phyloP scores from a whole-genome alignment of 164 flowering plant genomes.

The Saururus chinensis region DNA sequence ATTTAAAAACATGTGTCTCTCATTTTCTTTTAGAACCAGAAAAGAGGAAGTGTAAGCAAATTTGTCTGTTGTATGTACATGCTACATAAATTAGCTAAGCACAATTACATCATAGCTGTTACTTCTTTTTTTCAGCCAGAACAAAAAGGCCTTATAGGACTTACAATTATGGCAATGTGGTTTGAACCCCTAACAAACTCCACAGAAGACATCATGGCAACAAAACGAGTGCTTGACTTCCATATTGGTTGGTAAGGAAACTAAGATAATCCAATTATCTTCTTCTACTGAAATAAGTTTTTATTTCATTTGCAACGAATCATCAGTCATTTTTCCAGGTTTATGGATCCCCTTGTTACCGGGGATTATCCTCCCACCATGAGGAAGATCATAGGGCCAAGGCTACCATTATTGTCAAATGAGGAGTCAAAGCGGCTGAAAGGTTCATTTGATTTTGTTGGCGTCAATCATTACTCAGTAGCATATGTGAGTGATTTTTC shows the following conservation, averaged over 20 bases:
- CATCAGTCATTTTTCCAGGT: conserved; percentile 3
- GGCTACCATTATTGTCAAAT: conserved; percentile 7
- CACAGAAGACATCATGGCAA: conserved; percentile 6
- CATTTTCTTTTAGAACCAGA: no score
- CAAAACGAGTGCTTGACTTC: conserved; percentile 10
- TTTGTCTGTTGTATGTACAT: no score
- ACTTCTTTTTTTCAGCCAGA: neutral
- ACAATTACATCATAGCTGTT: no score
- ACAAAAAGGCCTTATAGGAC: conserved; percentile 11
- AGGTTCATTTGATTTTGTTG: conserved; percentile 13
- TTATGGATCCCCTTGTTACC: conserved; percentile 9
- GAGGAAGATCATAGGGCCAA: conserved; percentile 12
- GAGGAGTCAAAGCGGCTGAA: conserved; percentile 5
- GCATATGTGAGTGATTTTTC: conserved; percentile 3
- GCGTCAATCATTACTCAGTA: conserved; percentile 10
- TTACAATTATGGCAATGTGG: conserved; percentile 8
- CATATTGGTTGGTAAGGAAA: conserved; percentile 12
- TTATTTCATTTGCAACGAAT: neutral
- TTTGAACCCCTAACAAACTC: conserved; percentile 10
- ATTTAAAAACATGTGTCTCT: no score
- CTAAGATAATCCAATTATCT: neutral
- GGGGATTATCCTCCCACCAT: conserved; percentile 13
- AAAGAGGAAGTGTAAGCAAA: no score
- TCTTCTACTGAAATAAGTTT: neutral
- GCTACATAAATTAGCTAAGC: no score